Evolutionary conservation across 345 rosid species (phyloP), one percentile per base, ranked within the genome.

Genomic region (Gossypium longicalyx): DNA sequence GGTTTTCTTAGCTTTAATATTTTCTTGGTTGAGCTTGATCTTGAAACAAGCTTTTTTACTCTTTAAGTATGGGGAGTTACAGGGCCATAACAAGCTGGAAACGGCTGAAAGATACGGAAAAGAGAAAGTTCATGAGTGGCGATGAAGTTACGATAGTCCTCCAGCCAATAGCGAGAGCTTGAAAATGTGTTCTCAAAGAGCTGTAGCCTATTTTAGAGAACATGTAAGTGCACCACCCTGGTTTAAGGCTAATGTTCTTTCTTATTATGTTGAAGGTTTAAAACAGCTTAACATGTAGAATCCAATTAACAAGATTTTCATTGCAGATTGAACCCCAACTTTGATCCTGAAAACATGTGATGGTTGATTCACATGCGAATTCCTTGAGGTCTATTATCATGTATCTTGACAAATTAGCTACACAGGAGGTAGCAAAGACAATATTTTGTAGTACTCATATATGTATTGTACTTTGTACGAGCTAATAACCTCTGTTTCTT

Each of bases 41-140:
- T 20, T 20, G 15, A 57, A 57, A 57, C 61, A 57, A 20, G 61
- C 61, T 57, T 20, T 57, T 20, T 12, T 57, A 9, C 27, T 20
- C 27, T 20, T 22, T 25, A 57, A 23, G 61, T 57, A 57, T 19
- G 61, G 61, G 13, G 93, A 95, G 78, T 76, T 95, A 44, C 97
- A 93, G 66, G 99, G 99, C 78, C 91, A 91, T 29, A 93, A 95
- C 82, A 95, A 95, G 82, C 84, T 90, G 74, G 97, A 93, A 85
- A 95, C 97, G 1, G 97, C 98, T 16, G 92, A 91, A 45, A 89
- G 91, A 84, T 95, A 86, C 47, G 99, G 98, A 73, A 89, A 87
- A 61, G 90, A 93, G 64, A 85, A 89, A 81, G 97, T 94, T 80
- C 97, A 92, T 1, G 97, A 91, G 84, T 92, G 98, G 98, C 91